phyloP scores from a whole-genome alignment of 129 eudicot species.

The Artemisia tridentata region DNA sequence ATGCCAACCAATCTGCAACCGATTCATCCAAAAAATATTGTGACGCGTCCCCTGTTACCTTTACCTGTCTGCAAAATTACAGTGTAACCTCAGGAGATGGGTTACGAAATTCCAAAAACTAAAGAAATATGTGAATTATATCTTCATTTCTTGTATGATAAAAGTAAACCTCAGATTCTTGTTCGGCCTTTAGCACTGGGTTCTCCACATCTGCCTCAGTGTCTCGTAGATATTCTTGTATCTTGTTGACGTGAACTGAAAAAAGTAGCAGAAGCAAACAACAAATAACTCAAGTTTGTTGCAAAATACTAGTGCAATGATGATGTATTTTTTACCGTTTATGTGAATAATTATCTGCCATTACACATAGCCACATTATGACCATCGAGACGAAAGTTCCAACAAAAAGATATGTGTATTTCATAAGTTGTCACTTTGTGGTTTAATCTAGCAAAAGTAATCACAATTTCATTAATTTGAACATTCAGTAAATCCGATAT shows the following conservation, averaged over 20 bases:
- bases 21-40: constrained; percentile 29
- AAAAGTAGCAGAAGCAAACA: not conserved
- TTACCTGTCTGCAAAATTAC: constrained; percentile 63
- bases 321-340: too few relatives aligned
- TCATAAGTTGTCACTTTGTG: too few relatives aligned
- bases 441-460: too few relatives aligned
- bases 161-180: constrained; percentile 64
- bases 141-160: not conserved
- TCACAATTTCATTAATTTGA: too few relatives aligned
- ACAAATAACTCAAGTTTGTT: not conserved
- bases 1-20: constrained; percentile 71
- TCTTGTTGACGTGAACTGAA: constrained; percentile 61
- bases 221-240: constrained; percentile 78
- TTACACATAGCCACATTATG: too few relatives aligned
- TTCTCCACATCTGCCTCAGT: constrained; percentile 66
- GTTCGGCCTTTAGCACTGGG: constrained; percentile 64
- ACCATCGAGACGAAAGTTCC: too few relatives aligned
- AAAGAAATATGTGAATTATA: constrained; percentile 1
- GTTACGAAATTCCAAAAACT: not conserved
- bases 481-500: too few relatives aligned
- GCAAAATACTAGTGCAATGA: too few relatives aligned
- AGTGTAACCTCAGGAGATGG: constrained; percentile 8
- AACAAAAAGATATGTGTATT: too few relatives aligned
- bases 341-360: too few relatives aligned
- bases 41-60: constrained; percentile 86